A percentile compares a stretch with the other conserved stretches of the same genome.
These are phyloP conservation scores for Purpureocillium takamizusanense DNA, from an alignment of 2,329 filamentous ascomycete genomes.

Conservation along the genomic window DNA sequence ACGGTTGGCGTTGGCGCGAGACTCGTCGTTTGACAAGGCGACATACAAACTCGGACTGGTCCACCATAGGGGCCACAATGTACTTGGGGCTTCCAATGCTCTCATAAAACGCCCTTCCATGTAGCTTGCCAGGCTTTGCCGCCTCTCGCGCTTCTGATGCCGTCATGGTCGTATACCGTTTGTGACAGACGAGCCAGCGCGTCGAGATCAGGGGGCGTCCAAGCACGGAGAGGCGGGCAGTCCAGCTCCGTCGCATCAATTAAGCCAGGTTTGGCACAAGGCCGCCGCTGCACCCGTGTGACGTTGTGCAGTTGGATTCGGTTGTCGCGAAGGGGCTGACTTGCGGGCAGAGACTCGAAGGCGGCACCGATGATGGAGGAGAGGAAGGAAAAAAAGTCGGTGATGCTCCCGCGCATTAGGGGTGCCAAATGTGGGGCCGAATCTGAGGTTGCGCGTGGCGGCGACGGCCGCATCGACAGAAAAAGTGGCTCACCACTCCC, in stretches of 20 bases:
- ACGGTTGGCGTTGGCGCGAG: too few relatives aligned
- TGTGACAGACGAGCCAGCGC: constrained; percentile 1
- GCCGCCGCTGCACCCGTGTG: too few relatives aligned
- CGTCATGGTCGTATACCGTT: constrained; percentile 22
- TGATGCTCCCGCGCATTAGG: not conserved
- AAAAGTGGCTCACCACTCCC: too few relatives aligned
- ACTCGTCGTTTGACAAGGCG: too few relatives aligned
- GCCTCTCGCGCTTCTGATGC: constrained; percentile 11
- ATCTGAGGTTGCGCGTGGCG: too few relatives aligned
- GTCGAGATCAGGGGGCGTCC: not conserved
- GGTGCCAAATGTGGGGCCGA: not conserved
- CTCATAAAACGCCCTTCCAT: constrained; percentile 87
- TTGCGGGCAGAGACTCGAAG: not conserved
- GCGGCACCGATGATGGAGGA: not conserved
- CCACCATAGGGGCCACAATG: constrained; percentile 93
- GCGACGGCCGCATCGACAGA: too few relatives aligned
- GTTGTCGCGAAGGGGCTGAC: too few relatives aligned
- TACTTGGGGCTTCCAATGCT: constrained; percentile 87
- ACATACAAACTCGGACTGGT: constrained; percentile 92
- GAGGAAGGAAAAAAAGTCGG: not conserved
- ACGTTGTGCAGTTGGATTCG: too few relatives aligned
- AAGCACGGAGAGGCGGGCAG: not conserved
- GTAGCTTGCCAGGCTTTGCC: constrained; percentile 51
- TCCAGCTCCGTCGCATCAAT: not conserved
- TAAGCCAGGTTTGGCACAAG: too few relatives aligned